Evolutionary conservation across 495 filamentous ascomycete genomes (phyloP).

Genomic region (Cercophora newfieldiana): DNA sequence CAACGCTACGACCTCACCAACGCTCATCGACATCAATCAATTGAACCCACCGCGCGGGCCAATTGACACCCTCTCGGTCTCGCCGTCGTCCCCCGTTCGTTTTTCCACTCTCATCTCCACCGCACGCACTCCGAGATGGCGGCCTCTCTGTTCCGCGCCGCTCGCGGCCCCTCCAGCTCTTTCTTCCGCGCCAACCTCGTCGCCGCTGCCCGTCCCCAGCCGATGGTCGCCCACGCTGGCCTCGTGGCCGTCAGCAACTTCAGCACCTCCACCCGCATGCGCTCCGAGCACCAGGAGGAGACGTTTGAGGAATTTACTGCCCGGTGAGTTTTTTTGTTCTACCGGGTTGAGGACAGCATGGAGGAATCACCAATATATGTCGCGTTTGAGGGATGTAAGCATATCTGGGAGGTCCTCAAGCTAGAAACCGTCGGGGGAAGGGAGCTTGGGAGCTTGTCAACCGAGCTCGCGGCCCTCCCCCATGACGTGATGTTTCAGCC

Average conservation of each 20-base stretch:
- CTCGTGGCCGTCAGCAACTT: conserved; percentile 49
- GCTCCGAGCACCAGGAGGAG: conserved; percentile 73
- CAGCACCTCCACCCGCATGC: conserved; percentile 64
- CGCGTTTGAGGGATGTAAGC: background rate
- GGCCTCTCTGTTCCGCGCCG: conserved; percentile 68
- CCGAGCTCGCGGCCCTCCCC: conserved; percentile 16
- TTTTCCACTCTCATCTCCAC: conserved; percentile 12
- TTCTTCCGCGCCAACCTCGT: conserved; percentile 63
- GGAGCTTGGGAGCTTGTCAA: background rate
- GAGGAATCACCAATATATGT: background rate
- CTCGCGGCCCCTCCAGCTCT: conserved; percentile 65
- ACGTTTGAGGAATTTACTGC: conserved; percentile 98
- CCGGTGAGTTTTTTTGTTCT: conserved; percentile 64
- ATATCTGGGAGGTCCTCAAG: background rate
- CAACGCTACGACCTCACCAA: conserved; percentile 5
- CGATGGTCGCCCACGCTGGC: conserved; percentile 40
- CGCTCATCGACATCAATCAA: conserved; percentile 21
- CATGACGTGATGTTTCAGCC: conserved; percentile 25
- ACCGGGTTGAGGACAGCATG: background rate
- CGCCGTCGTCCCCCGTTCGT: conserved; percentile 18
- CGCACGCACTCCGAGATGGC: conserved; percentile 56
- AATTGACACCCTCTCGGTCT: conserved; percentile 25
- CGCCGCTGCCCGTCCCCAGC: conserved; percentile 57
- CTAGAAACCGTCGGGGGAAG: background rate
- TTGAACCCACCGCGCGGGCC: conserved; percentile 27